phyloP scores from a whole-genome alignment of 768 basidiomycete genomes.

The Clathrus columnatus region DNA sequence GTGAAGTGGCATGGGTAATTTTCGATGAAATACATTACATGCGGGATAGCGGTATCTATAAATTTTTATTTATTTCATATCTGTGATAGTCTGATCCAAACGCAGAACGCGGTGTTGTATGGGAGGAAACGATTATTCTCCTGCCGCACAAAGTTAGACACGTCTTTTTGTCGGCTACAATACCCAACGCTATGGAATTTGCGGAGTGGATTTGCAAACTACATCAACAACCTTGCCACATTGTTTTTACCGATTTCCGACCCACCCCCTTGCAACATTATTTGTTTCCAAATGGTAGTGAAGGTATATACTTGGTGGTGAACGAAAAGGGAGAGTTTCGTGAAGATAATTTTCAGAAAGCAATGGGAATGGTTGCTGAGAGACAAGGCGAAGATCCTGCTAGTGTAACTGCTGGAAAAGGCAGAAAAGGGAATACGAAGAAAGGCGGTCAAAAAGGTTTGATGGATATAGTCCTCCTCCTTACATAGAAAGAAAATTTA shows the following conservation, averaged over 20 bases:
- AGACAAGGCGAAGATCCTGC: constrained; percentile 86
- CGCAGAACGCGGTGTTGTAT: constrained; percentile 91
- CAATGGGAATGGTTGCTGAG: constrained; percentile 90
- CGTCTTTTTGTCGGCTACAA: constrained; percentile 97
- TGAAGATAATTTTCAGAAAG: constrained; percentile 96
- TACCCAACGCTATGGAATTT: constrained; percentile 99
- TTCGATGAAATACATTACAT: constrained; percentile 99
- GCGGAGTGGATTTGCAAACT: constrained; percentile 98
- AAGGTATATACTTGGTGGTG: constrained; percentile 97
- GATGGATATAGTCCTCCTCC: constrained; percentile 12
- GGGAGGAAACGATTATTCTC: constrained; percentile 98
- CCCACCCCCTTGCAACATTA: constrained; percentile 98
- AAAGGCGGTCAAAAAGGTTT: constrained; percentile 94
- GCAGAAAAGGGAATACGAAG: constrained; percentile 84
- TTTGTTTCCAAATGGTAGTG: constrained; percentile 92
- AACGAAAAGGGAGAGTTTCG: constrained; percentile 96
- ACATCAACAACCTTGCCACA: constrained; percentile 96
- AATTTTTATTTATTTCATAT: neutral
- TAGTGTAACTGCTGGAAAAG: constrained; percentile 74
- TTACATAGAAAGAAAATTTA: constrained; percentile 7
- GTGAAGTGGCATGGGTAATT: constrained; percentile 99
- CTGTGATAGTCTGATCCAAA: neutral
- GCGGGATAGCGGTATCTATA: constrained; percentile 68
- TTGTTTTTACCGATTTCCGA: constrained; percentile 98
- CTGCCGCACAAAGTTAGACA: constrained; percentile 94